Conservation (phyloP, 768 basidiomycete genomes). For the Melanogaster broomeanus region DNA sequence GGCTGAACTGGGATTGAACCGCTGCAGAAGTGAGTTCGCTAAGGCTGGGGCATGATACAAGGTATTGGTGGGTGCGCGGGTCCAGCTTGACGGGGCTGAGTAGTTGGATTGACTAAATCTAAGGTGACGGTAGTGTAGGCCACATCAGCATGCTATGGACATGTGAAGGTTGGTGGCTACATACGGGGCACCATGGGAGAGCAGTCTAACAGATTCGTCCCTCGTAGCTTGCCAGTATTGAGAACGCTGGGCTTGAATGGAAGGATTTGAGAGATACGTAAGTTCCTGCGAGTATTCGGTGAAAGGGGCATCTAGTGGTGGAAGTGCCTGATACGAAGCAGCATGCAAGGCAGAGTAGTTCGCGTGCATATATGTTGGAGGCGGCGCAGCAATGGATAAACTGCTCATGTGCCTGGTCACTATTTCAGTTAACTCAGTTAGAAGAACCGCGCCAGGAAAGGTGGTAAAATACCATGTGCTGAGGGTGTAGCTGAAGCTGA, state of each 20-base stretch:
- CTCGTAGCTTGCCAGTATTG: constrained; percentile 67
- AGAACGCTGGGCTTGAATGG: constrained; percentile 44
- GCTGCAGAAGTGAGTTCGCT: constrained; percentile 67
- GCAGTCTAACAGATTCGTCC: constrained; percentile 59
- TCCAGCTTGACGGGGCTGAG: constrained; percentile 42
- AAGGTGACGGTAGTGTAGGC: constrained; percentile 9
- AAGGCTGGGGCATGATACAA: constrained; percentile 57
- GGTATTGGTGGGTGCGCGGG: constrained; percentile 43
- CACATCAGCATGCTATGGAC: neutral
- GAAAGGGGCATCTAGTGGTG: constrained; percentile 54
- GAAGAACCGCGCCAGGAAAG: neutral
- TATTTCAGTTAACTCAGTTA: constrained; percentile 33
- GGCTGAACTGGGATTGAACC: constrained; percentile 55
- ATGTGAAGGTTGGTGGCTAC: constrained; percentile 19
- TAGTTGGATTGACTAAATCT: constrained; percentile 31
- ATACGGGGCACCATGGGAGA: constrained; percentile 55
- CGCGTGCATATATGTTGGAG: constrained; percentile 66
- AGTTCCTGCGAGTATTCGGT: constrained; percentile 69
- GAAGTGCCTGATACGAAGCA: constrained; percentile 28
- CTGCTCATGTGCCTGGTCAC: constrained; percentile 67
- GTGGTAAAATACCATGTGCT: constrained; percentile 55
- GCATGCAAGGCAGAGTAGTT: constrained; percentile 26
- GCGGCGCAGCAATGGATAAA: constrained; percentile 57
- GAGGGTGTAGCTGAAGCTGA: constrained; percentile 78
- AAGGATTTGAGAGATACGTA: constrained; percentile 53